Evolutionary conservation across 2,329 filamentous ascomycete genomes (phyloP).

Genomic region (Dactylonectria macrodidyma): DNA sequence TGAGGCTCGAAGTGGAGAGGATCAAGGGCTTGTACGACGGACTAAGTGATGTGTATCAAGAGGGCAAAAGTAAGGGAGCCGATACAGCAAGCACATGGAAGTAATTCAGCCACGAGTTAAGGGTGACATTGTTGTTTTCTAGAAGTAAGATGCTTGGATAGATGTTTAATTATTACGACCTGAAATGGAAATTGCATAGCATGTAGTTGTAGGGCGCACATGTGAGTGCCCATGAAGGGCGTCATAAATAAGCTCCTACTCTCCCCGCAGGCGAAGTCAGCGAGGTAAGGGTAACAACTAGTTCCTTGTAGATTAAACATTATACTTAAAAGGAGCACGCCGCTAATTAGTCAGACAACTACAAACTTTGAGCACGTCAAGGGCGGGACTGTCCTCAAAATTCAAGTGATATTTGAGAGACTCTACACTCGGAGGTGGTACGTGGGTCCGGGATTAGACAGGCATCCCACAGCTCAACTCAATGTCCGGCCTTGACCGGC

Average conservation of each 20-base stretch:
- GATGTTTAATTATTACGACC: background rate
- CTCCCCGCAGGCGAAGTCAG: too few species aligned
- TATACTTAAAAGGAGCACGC: too few species aligned
- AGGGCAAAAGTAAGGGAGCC: slow-evolving; percentile 59
- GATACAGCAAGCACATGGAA: slow-evolving; percentile 66
- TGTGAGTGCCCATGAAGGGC: too few species aligned
- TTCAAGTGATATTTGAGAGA: too few species aligned
- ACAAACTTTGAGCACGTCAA: too few species aligned
- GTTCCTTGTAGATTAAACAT: too few species aligned
- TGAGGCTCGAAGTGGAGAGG: slow-evolving; percentile 59
- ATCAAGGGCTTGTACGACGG: slow-evolving; percentile 65
- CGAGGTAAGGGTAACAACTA: too few species aligned
- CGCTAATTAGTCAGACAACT: too few species aligned
- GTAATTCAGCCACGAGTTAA: background rate
- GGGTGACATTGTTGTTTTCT: background rate
- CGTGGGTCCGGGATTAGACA: background rate
- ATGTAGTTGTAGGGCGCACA: too few species aligned
- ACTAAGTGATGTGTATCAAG: slow-evolving; percentile 65
- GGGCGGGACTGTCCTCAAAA: too few species aligned
- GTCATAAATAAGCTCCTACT: too few species aligned
- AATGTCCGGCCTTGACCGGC: background rate
- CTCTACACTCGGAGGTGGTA: background rate
- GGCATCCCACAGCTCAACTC: background rate
- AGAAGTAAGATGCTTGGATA: background rate
- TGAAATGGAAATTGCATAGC: too few species aligned